Base-by-base conservation (phyloP, 495 filamentous ascomycete genomes). In the Umbilicaria muhlenbergii region DNA sequence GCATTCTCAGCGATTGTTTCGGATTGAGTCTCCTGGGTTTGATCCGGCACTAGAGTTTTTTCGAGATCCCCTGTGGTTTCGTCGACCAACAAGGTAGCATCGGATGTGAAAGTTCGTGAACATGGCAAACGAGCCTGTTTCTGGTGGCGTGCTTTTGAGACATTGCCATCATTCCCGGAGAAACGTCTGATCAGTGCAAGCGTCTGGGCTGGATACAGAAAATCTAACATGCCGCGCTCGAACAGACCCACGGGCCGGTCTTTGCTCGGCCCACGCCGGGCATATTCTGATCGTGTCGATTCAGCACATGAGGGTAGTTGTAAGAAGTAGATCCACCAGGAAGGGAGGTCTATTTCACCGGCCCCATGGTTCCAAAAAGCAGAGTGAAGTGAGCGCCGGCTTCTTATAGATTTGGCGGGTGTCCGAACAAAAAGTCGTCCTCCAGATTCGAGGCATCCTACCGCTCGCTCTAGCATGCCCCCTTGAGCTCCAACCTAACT, bases 391-490 rank as follows among this genome's bases (percentile, higher is more conserved):
- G 66, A 63, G 38, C 74, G 74, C 50, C 68, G 66, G 51, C 63
- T 73, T 53, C 67, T 74, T 49, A 71, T 61, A n/a, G 68, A 58
- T 47, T 65, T 66, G 36, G 63, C 66, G 32, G 71, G 54, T 45
- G 68, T 65, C 52, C 74, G 80, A 50, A 85, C 62, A 51, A 81
- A 68, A 63, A 71, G 70, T 58, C 75, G 73, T 61, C 73, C 75
- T 70, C 79, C 82, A 66, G 74, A 75, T 72, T 87, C 76, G 61
- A 87, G 71, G 67, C 75, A 81, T 66, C 74, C 72, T 46, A 76
- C 75, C 43, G 80, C 81, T 60, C 79, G 80, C 80, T 92, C 83
- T 62, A 89, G 80, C 85, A 92, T 92, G 56, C 68, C 69, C 65
- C 24, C 8, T 28, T 28, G 24, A 28, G 5, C 24, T 28, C 24